These are phyloP conservation scores for Apiospora phragmitis DNA, from an alignment of 2,329 filamentous ascomycete genomes.

Conservation along the genomic window DNA sequence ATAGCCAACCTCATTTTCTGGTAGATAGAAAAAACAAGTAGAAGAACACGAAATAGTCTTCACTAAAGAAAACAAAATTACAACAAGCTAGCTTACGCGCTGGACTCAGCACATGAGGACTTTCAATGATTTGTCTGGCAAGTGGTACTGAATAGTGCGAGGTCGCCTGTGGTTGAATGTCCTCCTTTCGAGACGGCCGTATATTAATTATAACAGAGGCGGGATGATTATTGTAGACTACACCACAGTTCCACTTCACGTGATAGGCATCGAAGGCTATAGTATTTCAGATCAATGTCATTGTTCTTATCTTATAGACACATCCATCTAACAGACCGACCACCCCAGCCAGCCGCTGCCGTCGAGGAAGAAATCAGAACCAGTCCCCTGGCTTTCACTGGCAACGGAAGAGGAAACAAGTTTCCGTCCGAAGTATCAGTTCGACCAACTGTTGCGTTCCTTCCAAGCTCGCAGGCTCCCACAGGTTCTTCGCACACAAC, in stretches of 20 bases:
- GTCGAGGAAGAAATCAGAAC: background rate
- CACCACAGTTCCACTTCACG: background rate
- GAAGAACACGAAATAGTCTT: background rate
- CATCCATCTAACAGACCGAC: conserved; percentile 4
- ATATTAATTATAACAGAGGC: background rate
- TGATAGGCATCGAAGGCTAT: background rate
- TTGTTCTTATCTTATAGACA: conserved; percentile 8
- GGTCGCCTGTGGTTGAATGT: background rate
- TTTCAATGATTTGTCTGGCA: background rate
- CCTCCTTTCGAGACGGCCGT: background rate
- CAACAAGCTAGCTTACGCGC: background rate
- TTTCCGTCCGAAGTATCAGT: background rate
- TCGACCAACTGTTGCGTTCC: background rate
- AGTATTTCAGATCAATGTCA: background rate
- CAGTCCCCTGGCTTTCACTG: background rate
- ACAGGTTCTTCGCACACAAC: conserved; percentile 1
- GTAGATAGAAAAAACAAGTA: background rate
- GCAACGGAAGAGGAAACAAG: background rate
- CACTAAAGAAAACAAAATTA: background rate
- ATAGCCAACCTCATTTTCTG: background rate
- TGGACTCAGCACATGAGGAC: background rate
- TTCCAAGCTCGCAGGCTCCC: background rate
- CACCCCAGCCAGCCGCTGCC: background rate
- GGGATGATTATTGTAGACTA: background rate
- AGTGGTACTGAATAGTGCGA: too few relatives aligned